Percentiles rank a stretch among this genome's conserved stretches.
Conservation (phyloP, 768 basidiomycete species). For the Lactarius pseudohatsudake region DNA sequence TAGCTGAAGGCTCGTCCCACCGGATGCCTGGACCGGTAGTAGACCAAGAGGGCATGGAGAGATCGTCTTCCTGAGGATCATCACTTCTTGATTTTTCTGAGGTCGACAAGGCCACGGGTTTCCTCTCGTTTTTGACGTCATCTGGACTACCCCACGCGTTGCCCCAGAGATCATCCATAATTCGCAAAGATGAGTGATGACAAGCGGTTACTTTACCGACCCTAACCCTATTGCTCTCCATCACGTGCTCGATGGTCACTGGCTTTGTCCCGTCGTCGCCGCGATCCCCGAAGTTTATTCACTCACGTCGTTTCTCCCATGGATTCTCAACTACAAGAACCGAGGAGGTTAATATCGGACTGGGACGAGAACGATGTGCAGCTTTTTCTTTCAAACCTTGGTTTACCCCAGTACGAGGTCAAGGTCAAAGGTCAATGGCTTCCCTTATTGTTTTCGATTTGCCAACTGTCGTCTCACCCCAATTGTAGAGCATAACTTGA, state of each 20-base stretch:
- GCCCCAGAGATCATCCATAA: slow-evolving; percentile 78
- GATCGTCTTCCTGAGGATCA: slow-evolving; percentile 52
- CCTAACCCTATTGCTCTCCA: background rate
- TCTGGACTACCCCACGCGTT: slow-evolving; percentile 62
- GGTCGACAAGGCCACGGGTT: slow-evolving; percentile 15
- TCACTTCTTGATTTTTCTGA: slow-evolving; percentile 18
- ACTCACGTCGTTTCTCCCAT: slow-evolving; percentile 29
- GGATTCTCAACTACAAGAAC: slow-evolving; percentile 36
- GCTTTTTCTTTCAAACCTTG: slow-evolving; percentile 71
- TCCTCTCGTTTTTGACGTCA: slow-evolving; percentile 6
- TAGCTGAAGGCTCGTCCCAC: slow-evolving; percentile 51
- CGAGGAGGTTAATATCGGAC: slow-evolving; percentile 42
- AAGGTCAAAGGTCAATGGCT: slow-evolving; percentile 69
- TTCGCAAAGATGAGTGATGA: background rate
- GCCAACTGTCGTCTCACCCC: slow-evolving; percentile 14
- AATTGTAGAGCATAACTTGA: slow-evolving; percentile 80
- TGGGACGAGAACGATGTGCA: slow-evolving; percentile 83
- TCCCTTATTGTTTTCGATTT: slow-evolving; percentile 25
- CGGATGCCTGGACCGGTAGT: slow-evolving; percentile 42
- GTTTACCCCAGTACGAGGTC: slow-evolving; percentile 81
- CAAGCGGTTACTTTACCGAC: background rate
- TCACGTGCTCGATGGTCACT: slow-evolving; percentile 14
- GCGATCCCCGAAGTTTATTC: slow-evolving; percentile 14
- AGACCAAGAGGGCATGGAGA: slow-evolving; percentile 59
- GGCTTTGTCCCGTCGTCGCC: background rate